Evolutionary conservation across 805 yeast species (phyloP).

Genomic region (Vanderwaltozyma verrucispora): DNA sequence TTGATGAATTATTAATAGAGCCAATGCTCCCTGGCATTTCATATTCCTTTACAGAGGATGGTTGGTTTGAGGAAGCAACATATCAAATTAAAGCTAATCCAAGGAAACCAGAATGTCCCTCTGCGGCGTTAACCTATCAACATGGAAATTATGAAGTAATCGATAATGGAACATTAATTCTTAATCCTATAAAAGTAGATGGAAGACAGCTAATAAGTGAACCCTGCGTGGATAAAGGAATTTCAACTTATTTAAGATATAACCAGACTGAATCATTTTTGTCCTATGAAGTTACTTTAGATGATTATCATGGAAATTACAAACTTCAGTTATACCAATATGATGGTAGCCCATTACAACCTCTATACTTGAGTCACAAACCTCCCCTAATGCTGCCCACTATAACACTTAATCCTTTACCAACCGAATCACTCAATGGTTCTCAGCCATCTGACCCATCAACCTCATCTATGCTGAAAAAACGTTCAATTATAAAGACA

Average conservation of each 20-base stretch:
- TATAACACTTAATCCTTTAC: slow-evolving; percentile 31
- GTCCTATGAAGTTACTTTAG: slow-evolving; percentile 49
- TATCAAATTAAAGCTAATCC: slow-evolving; percentile 71
- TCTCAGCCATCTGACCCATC: slow-evolving; percentile 24
- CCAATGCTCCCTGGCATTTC: slow-evolving; percentile 93
- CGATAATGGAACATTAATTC: slow-evolving; percentile 53
- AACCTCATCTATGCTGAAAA: slow-evolving; percentile 24
- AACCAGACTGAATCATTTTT: slow-evolving; percentile 52
- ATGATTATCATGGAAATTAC: slow-evolving; percentile 76
- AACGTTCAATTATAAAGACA: slow-evolving; percentile 31
- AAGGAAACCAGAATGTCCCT: slow-evolving; percentile 66
- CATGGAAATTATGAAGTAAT: slow-evolving; percentile 70
- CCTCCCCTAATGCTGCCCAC: slow-evolving; percentile 98
- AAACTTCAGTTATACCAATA: slow-evolving; percentile 61
- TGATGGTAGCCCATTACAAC: slow-evolving; percentile 75
- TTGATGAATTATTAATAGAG: slow-evolving; percentile 86
- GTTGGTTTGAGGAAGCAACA: slow-evolving; percentile 79
- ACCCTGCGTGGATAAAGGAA: slow-evolving; percentile 63
- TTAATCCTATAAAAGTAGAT: slow-evolving; percentile 74
- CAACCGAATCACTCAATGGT: slow-evolving; percentile 1
- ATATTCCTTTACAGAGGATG: slow-evolving; percentile 87
- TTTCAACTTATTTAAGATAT: slow-evolving; percentile 62
- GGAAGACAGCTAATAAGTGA: slow-evolving; percentile 85
- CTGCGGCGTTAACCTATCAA: slow-evolving; percentile 74
- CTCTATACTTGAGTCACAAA: slow-evolving; percentile 79